A percentile compares a stretch with the other conserved stretches of the same genome.
These are phyloP conservation scores for Kodamaea laetipori DNA, from an alignment of 805 yeast species.

Conservation along the genomic window DNA sequence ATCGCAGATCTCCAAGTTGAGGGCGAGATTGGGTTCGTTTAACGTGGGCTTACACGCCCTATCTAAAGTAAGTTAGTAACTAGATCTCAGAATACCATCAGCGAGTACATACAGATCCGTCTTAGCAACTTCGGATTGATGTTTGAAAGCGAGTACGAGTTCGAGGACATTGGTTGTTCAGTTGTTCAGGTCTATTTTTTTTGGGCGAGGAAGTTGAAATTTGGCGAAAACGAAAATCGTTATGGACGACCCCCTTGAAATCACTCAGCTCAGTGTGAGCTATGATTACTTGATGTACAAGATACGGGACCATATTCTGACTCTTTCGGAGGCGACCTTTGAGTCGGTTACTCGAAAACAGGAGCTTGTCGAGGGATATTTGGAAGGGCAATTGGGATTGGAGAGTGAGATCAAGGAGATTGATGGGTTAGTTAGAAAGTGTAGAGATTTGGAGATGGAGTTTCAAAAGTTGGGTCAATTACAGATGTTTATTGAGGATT, in stretches of 20 bases:
- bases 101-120: slow-evolving; percentile 41
- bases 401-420: slow-evolving; percentile 43
- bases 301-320: slow-evolving; percentile 56
- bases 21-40: slow-evolving; percentile 82
- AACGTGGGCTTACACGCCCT: slow-evolving; percentile 87
- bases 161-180: slow-evolving; percentile 12
- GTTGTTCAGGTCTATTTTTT: slow-evolving; percentile 1
- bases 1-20: slow-evolving; percentile 92
- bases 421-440: slow-evolving; percentile 41
- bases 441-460: slow-evolving; percentile 53
- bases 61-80: slow-evolving; percentile 34
- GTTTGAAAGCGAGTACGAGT: slow-evolving; percentile 43
- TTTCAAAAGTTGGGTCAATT: slow-evolving; percentile 57
- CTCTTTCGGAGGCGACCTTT: slow-evolving; percentile 45
- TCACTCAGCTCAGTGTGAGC: slow-evolving; percentile 58
- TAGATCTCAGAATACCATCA: neutral
- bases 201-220: neutral
- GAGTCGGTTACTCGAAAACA: slow-evolving; percentile 36
- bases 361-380: slow-evolving; percentile 24
- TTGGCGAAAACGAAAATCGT: no score
- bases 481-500: slow-evolving; percentile 31
- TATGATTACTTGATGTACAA: slow-evolving; percentile 67
- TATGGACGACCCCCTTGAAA: slow-evolving; percentile 14
- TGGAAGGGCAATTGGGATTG: slow-evolving; percentile 27
- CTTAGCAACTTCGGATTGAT: slow-evolving; percentile 50